A percentile compares a stretch with the other conserved stretches of the same genome.
Conservation (phyloP, 805 yeast species). For the Wickerhamiella kazuoi region DNA sequence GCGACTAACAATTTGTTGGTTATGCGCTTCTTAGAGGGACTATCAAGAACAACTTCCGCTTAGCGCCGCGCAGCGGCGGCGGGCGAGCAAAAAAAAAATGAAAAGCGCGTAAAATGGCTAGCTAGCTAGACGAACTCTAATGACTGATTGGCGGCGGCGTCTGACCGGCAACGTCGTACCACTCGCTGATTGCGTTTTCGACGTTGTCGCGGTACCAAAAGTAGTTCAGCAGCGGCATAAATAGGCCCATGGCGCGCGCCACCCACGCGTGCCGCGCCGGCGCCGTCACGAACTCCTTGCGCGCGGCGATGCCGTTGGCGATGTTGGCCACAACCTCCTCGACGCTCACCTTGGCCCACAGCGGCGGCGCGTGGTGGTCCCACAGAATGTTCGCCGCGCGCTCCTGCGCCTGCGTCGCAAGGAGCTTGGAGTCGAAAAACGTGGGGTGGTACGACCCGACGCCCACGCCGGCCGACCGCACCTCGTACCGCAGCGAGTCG, state of each 20-base stretch:
- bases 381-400: slow-evolving; percentile 31
- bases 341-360: not conserved
- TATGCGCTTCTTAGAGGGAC: too few relatives aligned
- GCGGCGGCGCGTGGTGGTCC: not conserved
- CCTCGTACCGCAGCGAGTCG: slow-evolving; percentile 4
- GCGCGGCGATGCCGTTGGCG: not conserved
- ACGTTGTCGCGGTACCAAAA: not conserved
- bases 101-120: too few relatives aligned
- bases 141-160: too few relatives aligned
- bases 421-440: slow-evolving; percentile 4
- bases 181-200: not conserved
- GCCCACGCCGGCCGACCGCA: slow-evolving; percentile 1
- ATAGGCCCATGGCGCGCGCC: not conserved
- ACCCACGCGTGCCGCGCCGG: not conserved
- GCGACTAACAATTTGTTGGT: too few relatives aligned
- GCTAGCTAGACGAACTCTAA: too few relatives aligned
- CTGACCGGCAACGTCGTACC: too few relatives aligned
- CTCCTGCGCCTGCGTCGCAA: slow-evolving; percentile 38
- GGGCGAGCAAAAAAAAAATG: too few relatives aligned
- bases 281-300: not conserved
- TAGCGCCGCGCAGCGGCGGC: too few relatives aligned
- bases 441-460: slow-evolving; percentile 5
- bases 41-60: too few relatives aligned
- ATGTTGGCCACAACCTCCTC: not conserved
- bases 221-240: not conserved